phyloP scores from a whole-genome alignment of 208 protist genomes.

The Acanthamoeba comandoni region DNA sequence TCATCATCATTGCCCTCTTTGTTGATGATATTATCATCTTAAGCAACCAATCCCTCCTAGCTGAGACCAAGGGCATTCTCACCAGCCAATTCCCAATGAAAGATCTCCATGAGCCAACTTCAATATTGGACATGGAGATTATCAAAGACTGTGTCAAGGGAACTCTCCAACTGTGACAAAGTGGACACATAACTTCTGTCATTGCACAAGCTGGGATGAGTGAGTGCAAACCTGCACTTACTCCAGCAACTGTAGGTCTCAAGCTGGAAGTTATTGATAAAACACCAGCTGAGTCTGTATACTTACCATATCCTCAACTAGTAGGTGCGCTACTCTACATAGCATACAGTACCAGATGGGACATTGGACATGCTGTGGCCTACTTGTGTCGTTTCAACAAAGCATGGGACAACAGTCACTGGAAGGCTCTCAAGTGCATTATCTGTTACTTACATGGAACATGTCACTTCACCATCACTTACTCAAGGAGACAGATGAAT shows the following conservation, averaged over 20 bases:
- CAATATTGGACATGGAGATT: neutral
- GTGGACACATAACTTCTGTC: neutral
- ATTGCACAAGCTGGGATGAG: neutral
- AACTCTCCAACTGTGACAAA: neutral
- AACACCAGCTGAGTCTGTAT: neutral
- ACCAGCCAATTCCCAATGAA: conserved; percentile 3
- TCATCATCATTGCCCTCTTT: neutral
- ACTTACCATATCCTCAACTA: neutral
- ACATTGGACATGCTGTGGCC: neutral
- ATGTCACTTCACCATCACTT: neutral
- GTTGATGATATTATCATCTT: conserved; percentile 7
- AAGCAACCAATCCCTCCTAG: neutral
- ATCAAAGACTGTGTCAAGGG: neutral
- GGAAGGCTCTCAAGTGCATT: neutral
- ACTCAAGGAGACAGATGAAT: neutral
- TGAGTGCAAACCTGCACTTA: neutral
- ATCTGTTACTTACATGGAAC: neutral
- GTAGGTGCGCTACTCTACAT: neutral
- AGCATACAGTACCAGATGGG: neutral
- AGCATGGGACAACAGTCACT: conserved; percentile 10
- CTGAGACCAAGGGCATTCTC: neutral
- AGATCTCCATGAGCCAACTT: neutral
- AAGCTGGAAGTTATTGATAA: neutral
- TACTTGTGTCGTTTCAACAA: neutral
- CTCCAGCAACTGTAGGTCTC: neutral